A percentile compares a stretch with the other conserved stretches of the same genome.
These are phyloP conservation scores for Orbilia oligospora DNA, from an alignment of 2,329 filamentous ascomycete genomes.

Conservation along the genomic window DNA sequence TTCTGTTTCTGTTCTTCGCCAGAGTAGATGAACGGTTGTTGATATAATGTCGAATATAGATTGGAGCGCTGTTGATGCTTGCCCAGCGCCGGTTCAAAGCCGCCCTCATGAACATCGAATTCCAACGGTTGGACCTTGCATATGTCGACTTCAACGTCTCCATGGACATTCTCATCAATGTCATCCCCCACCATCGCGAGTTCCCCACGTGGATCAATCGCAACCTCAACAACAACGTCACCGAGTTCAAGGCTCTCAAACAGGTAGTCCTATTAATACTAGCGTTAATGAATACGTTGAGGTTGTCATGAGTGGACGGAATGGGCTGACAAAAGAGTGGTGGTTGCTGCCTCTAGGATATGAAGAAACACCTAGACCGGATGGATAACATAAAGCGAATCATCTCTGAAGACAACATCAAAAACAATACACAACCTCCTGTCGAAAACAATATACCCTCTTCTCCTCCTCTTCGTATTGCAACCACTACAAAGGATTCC, in stretches of 20 bases:
- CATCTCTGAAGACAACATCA: constrained; percentile 75
- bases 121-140: constrained; percentile 79
- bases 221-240: constrained; percentile 68
- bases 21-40: not conserved
- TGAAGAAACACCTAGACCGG: constrained; percentile 58
- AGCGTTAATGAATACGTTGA: not conserved
- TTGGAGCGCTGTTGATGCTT: constrained; percentile 36
- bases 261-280: constrained; percentile 62
- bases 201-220: constrained; percentile 76
- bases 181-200: constrained; percentile 82
- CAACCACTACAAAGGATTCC: constrained; percentile 1
- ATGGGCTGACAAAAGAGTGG: not conserved
- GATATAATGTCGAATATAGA: constrained; percentile 35
- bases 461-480: not conserved
- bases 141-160: constrained; percentile 88
- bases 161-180: constrained; percentile 81
- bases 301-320: not conserved
- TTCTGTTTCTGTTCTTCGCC: no score
- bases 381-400: constrained; percentile 74
- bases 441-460: constrained; percentile 73
- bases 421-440: constrained; percentile 65
- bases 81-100: constrained; percentile 35
- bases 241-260: constrained; percentile 69
- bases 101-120: constrained; percentile 69
- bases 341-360: constrained; percentile 18